Evolutionary conservation across 2,329 filamentous ascomycete genomes (phyloP).

Genomic region (Corynespora cassiicola): DNA sequence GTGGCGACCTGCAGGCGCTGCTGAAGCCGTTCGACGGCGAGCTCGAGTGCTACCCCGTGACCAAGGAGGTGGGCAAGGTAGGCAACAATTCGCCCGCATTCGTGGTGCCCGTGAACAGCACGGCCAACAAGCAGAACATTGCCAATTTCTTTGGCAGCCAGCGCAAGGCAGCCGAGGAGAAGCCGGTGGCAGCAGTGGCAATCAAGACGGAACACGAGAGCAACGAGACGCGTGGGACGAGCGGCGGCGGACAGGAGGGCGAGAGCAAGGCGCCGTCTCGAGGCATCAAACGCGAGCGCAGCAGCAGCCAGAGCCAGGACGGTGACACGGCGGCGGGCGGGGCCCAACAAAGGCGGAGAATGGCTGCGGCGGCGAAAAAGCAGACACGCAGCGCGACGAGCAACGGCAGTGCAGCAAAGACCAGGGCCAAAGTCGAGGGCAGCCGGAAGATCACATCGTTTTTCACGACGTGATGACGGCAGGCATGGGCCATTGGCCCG

Average conservation of each 20-base stretch:
- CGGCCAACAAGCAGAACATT: constrained; percentile 91
- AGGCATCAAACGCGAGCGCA: constrained; percentile 58
- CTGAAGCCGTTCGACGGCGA: constrained; percentile 81
- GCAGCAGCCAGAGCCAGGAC: constrained; percentile 40
- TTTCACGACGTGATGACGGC: constrained; percentile 60
- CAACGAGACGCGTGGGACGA: constrained; percentile 51
- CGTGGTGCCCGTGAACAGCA: constrained; percentile 80
- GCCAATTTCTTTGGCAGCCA: constrained; percentile 85
- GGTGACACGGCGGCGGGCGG: constrained; percentile 36
- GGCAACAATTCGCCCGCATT: constrained; percentile 88
- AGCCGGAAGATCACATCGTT: constrained; percentile 66
- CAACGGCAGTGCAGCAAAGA: constrained; percentile 58
- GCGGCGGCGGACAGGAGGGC: constrained; percentile 49
- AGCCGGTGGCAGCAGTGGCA: constrained; percentile 19
- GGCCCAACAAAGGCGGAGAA: constrained; percentile 48
- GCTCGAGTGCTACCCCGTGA: constrained; percentile 85
- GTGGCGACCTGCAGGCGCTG: constrained; percentile 75
- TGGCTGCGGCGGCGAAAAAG: constrained; percentile 46
- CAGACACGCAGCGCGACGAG: constrained; percentile 62
- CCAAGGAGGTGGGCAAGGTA: constrained; percentile 90
- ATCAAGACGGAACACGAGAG: constrained; percentile 46
- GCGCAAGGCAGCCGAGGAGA: constrained; percentile 41
- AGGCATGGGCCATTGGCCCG: too few species aligned
- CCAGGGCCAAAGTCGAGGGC: constrained; percentile 52
- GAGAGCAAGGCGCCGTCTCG: constrained; percentile 59